Percentiles rank a stretch among this genome's conserved stretches.
Conservation (phyloP, 2,329 filamentous ascomycete species). For the Ophiostoma tasmaniense region DNA sequence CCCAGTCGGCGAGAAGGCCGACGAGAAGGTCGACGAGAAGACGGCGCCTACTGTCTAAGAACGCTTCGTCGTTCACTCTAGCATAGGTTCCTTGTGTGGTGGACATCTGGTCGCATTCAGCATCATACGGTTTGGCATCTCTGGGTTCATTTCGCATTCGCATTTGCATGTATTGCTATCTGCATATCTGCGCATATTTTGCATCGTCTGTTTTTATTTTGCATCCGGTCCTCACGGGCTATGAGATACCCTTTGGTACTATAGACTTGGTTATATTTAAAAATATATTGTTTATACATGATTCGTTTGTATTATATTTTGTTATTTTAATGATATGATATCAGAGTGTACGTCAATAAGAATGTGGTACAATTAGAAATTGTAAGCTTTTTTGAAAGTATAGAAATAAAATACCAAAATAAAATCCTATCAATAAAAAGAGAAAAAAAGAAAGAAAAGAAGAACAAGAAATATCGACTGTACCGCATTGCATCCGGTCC, state of each 20-base stretch:
- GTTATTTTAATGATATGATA: too few species aligned
- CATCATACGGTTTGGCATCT: background rate
- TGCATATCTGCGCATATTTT: too few species aligned
- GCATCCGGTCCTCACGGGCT: background rate
- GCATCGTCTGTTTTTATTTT: background rate
- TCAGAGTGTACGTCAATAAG: too few species aligned
- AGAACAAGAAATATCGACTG: background rate
- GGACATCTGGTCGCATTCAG: background rate
- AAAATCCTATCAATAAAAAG: background rate
- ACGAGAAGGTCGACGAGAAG: background rate
- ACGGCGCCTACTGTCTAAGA: background rate
- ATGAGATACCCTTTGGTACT: background rate
- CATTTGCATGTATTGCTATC: background rate
- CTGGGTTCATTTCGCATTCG: background rate
- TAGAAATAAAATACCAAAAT: too few species aligned
- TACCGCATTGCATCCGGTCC: background rate
- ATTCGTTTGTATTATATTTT: too few species aligned
- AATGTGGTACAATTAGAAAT: too few species aligned
- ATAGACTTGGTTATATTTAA: background rate
- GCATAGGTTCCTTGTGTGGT: too few species aligned
- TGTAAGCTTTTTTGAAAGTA: background rate
- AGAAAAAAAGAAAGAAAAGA: background rate
- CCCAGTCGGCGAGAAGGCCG: background rate
- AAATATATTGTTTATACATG: background rate
- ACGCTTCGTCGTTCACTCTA: too few species aligned